phyloP scores from a whole-genome alignment of 2,329 filamentous ascomycete genomes.

The Aspergillus aculeatinus region DNA sequence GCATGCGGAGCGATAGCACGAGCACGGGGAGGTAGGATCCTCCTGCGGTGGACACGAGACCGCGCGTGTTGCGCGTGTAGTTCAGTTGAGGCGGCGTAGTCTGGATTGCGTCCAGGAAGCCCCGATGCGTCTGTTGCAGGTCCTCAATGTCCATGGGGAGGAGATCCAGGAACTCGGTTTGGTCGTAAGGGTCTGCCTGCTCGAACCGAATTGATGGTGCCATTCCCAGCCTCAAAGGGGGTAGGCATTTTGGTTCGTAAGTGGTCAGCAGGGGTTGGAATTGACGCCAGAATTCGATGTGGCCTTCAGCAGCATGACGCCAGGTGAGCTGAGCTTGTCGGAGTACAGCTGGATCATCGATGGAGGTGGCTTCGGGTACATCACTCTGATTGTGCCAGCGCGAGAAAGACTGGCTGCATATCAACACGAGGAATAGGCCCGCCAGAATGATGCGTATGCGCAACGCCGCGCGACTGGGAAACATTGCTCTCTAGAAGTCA shows the following conservation, averaged over 20 bases:
- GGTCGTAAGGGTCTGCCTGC: conserved; percentile 25
- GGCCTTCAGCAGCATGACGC: conserved; percentile 14
- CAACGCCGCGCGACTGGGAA: conserved; percentile 16
- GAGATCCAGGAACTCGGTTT: conserved; percentile 34
- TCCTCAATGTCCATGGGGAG: conserved; percentile 27
- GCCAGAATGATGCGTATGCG: conserved; percentile 21
- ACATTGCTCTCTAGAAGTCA: conserved; percentile 8
- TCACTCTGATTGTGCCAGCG: conserved; percentile 7
- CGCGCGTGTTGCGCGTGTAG: conserved; percentile 36
- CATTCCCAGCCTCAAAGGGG: conserved; percentile 28
- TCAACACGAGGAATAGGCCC: conserved; percentile 14
- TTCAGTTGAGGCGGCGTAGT: conserved; percentile 32
- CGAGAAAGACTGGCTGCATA: conserved; percentile 20
- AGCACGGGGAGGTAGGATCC: conserved; percentile 45
- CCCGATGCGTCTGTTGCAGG: conserved; percentile 37
- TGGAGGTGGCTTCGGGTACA: neutral
- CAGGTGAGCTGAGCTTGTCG: neutral
- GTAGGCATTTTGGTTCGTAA: conserved; percentile 31
- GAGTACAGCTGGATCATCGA: neutral
- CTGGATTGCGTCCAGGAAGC: conserved; percentile 34
- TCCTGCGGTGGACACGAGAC: conserved; percentile 50
- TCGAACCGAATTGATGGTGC: conserved; percentile 31
- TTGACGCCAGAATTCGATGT: conserved; percentile 35
- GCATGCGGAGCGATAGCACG: conserved; percentile 47
- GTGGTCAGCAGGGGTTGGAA: conserved; percentile 34